Evolutionary conservation across 768 basidiomycete species (phyloP), one percentile per base, ranked within the genome.

Genomic region (Russula compacta): DNA sequence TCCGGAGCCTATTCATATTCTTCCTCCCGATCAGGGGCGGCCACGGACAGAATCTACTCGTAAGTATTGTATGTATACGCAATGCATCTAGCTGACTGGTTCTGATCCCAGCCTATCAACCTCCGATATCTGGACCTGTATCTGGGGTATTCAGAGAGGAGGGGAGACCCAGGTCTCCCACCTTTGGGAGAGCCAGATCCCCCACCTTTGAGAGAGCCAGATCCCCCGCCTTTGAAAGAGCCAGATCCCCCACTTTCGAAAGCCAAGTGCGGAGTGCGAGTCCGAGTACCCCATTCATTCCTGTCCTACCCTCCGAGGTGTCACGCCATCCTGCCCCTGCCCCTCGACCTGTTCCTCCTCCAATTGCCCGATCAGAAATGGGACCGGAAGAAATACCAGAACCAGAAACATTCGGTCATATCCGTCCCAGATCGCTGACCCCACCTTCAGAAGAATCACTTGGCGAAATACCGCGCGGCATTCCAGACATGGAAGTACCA

Each of bases 1-100:
- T 32, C 61, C 61, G 5, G 61, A 63, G 24, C 57, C n/a, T 5
- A 63, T 63, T 9, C 39, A 58, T 5, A 21, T 63, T 35, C 44
- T 52, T n/a, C 55, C 60, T 58, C 52, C 57, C 32, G 61, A 32
- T 2, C 49, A 33, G 5, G 43, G 14, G 8, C 36, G 17, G 39
- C 51, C 56, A 48, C 51, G 51, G 19, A 14, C 24, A 12, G 61
- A 58, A 53, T 14, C 56, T n/a, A 11, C 14, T 53, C 46, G 61
- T 63, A 49, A 53, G 61, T 58, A 32, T 49, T 48, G 39, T 35
- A 24, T 46, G 12, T 12, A 36, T 24, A n/a, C 14, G 15, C 9
- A 36, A 17, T 1, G 8, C 24, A 12, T 2, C 24, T 11, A 48
- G 33, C 46, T 58, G 19, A 58, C 32, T 38, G 6, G 19, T 35